A percentile compares a stretch with the other conserved stretches of the same genome.
Evolutionary conservation across 768 basidiomycete species (phyloP).

Genomic region (Porpolomopsis calyptriformis): DNA sequence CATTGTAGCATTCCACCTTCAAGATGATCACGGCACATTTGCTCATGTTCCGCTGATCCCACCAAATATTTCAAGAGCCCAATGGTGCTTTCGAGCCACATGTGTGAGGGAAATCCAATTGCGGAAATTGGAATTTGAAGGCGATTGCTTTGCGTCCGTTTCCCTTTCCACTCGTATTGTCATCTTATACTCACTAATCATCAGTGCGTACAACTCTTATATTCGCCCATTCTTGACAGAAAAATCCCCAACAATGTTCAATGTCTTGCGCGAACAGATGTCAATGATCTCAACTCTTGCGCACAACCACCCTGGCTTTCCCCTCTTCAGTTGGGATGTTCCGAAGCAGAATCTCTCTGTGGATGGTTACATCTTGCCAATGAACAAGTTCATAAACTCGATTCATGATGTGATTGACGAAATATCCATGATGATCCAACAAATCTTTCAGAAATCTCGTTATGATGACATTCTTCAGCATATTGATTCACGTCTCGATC

Average conservation of each 20-base stretch:
- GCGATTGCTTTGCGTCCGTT: not conserved
- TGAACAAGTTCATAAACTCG: not conserved
- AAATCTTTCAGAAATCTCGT: not conserved
- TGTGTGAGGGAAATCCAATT: not conserved
- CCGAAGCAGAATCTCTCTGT: not conserved
- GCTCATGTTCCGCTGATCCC: not conserved
- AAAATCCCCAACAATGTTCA: conserved; percentile 1
- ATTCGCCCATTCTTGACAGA: conserved; percentile 4
- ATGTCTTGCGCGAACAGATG: conserved; percentile 2
- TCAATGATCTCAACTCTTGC: conserved; percentile 1
- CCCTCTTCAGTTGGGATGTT: conserved; percentile 1
- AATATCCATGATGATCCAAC: not conserved
- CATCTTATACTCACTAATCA: not conserved
- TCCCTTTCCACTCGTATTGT: not conserved
- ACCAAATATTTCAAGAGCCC: conserved; percentile 1
- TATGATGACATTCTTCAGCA: not conserved
- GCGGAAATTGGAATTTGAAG: not conserved
- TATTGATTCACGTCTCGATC: not conserved
- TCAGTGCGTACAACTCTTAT: conserved; percentile 4
- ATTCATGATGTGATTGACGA: not conserved
- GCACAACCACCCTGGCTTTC: conserved; percentile 1
- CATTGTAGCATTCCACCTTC: conserved; percentile 6
- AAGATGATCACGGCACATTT: conserved; percentile 4
- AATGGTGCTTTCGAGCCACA: conserved; percentile 6
- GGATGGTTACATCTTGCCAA: conserved; percentile 2